A percentile compares a stretch with the other conserved stretches of the same genome.
Evolutionary conservation across 768 basidiomycete species (phyloP).

Genomic region (Crepidotus variabilis): DNA sequence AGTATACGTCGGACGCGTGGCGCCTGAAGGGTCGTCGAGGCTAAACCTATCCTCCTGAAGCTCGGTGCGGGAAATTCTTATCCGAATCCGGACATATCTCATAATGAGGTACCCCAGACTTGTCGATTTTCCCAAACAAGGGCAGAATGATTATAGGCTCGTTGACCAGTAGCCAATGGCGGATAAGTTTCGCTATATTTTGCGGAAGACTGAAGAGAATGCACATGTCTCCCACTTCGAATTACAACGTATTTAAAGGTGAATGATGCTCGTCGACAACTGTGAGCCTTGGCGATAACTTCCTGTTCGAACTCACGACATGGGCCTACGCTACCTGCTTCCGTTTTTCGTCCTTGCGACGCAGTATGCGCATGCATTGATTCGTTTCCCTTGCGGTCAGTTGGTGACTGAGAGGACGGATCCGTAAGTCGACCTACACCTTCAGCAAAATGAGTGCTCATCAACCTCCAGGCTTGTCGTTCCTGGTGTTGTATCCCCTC

Average conservation of each 20-base stretch:
- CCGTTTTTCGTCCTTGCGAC: conserved; percentile 1
- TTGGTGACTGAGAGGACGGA: conserved; percentile 17
- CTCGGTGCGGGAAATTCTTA: background rate
- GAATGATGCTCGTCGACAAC: background rate
- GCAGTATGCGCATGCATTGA: conserved; percentile 10
- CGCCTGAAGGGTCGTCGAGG: background rate
- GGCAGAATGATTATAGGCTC: background rate
- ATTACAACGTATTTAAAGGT: background rate
- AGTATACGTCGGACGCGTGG: background rate
- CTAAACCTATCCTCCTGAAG: background rate
- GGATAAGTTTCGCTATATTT: background rate
- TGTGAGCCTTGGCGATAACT: background rate
- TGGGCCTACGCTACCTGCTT: background rate
- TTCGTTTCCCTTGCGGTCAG: conserved; percentile 19
- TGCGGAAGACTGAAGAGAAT: background rate
- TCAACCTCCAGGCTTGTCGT: conserved; percentile 9
- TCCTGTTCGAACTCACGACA: background rate
- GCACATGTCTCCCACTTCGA: background rate
- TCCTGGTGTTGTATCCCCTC: conserved; percentile 15
- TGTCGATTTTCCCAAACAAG: background rate
- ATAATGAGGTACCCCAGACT: background rate
- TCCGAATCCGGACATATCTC: background rate
- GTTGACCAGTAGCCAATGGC: background rate
- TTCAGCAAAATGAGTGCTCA: too few relatives aligned
- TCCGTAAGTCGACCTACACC: conserved; percentile 8